Base-by-base conservation (phyloP, 768 basidiomycete species). In the Leccinum boreale region DNA sequence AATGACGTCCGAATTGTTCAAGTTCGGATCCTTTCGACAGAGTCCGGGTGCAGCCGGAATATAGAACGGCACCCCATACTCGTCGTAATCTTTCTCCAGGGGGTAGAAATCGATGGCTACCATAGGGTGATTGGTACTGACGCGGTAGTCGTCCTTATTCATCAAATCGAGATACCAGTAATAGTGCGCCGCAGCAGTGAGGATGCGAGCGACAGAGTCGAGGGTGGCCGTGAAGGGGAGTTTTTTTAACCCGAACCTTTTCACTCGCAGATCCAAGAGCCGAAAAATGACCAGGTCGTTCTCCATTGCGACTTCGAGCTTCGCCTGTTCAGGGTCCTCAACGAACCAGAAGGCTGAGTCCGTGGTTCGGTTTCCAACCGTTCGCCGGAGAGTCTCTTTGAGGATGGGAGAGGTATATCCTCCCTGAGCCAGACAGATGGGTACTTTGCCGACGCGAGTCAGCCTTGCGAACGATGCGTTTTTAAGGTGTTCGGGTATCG, bases 291-390 rank as follows among this genome's bases (percentile, higher is more conserved):
- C 62, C 3, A n/a, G 42, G 15, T 53, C 21, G 19, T 50, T 49
- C 3, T 56, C 57, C 35, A 56, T 42, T 12, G 7, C 48, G 4
- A 50, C 50, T 29, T 45, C 60, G 23, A 58, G 19, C 17, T 58
- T 61, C 3, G 57, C 60, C 4, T 49, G 39, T n/a, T 56, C 33
- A 1, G 10, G 35, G 0, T 29, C 48, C 4, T 46, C 35, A 5
- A 52, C 54, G 10, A 62, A 29, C 7, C n/a, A 31, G 19, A 56
- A 55, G 9, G 48, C 51, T 9, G 55, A 6, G 7, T 51, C 33
- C 7, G 21, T 14, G 17, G 12, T 9, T 19, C 47, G 5, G 26
- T 42, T 12, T 1, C 29, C 31, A 8, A 5, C 14, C 21, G 35
- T 33, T 24, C 17, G 9, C 23, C 17, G 23, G 19, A 58, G 44